Percentiles rank a stretch among this genome's conserved stretches.
These are phyloP conservation scores for Candida smagusa DNA, from an alignment of 1,139 yeast species.

Conservation along the genomic window DNA sequence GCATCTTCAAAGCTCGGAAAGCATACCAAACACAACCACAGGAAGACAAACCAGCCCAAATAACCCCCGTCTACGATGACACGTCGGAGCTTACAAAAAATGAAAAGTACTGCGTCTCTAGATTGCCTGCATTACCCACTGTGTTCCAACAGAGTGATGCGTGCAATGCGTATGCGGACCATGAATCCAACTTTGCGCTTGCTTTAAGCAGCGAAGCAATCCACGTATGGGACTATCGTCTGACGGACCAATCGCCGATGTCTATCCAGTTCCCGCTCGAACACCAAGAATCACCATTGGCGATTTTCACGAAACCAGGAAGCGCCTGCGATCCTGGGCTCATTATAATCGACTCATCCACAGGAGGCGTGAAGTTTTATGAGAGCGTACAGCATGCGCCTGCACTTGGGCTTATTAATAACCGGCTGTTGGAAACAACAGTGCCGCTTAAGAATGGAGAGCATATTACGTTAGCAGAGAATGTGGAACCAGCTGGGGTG, in stretches of 20 bases:
- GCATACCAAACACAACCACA: too few relatives aligned
- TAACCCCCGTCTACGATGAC: too few relatives aligned
- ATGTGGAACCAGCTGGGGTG: conserved; percentile 74
- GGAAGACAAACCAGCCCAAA: too few relatives aligned
- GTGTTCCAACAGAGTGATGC: conserved; percentile 25
- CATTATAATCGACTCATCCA: conserved; percentile 51
- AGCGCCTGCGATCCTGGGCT: conserved; percentile 71
- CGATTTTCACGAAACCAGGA: conserved; percentile 64
- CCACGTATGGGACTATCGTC: conserved; percentile 68
- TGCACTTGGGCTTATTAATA: conserved; percentile 58
- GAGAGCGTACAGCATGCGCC: conserved; percentile 69
- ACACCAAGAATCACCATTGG: conserved; percentile 38
- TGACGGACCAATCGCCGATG: conserved; percentile 58
- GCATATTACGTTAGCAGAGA: conserved; percentile 52
- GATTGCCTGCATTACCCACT: conserved; percentile 57
- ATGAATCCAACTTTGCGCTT: conserved; percentile 52
- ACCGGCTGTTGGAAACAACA: conserved; percentile 33
- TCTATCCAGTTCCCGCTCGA: conserved; percentile 47
- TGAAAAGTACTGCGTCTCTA: conserved; percentile 56
- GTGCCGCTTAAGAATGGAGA: conserved; percentile 51
- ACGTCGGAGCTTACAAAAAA: conserved; percentile 55
- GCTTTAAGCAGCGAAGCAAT: conserved; percentile 49
- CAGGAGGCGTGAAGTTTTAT: conserved; percentile 60
- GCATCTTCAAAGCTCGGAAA: conserved; percentile 1
- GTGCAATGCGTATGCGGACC: conserved; percentile 53